Percentiles rank a stretch among this genome's conserved stretches.
Evolutionary conservation across 2,329 filamentous ascomycete genomes (phyloP).

Genomic region (Aaosphaeria pasadenensis): DNA sequence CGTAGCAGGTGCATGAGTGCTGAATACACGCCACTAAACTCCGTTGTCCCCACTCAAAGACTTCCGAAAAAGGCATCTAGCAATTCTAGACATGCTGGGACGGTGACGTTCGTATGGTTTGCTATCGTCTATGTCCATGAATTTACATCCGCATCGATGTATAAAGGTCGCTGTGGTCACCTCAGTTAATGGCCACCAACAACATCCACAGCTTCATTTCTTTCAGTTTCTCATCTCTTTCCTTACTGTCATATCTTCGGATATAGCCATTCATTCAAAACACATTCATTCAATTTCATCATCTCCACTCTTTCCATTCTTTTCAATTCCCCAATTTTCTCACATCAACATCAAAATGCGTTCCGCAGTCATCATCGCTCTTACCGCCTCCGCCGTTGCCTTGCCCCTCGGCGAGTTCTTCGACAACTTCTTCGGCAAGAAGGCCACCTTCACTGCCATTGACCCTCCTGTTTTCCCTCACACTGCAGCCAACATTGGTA

Average conservation of each 20-base stretch:
- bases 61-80: no score
- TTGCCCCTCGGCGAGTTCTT: slow-evolving; percentile 1
- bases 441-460: background rate
- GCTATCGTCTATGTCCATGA: no score
- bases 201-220: background rate
- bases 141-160: no score
- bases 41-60: no score
- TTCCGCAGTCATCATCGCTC: slow-evolving; percentile 1
- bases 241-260: no score
- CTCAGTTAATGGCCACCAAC: background rate
- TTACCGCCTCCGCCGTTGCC: slow-evolving; percentile 2
- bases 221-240: background rate
- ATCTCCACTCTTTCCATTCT: background rate
- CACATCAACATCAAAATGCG: slow-evolving; percentile 2
- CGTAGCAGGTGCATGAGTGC: no score
- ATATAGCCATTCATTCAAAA: no score
- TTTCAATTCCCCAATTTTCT: background rate
- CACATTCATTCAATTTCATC: background rate
- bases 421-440: background rate
- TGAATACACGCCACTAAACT: no score
- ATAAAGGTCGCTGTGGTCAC: no score
- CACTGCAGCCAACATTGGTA: no score
- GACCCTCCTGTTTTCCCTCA: background rate
- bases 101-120: no score
- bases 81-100: no score